Percentiles rank a stretch among this genome's conserved stretches.
These are phyloP conservation scores for Aspergillus aculeatus DNA, from an alignment of 2,329 filamentous ascomycete species.

Conservation along the genomic window DNA sequence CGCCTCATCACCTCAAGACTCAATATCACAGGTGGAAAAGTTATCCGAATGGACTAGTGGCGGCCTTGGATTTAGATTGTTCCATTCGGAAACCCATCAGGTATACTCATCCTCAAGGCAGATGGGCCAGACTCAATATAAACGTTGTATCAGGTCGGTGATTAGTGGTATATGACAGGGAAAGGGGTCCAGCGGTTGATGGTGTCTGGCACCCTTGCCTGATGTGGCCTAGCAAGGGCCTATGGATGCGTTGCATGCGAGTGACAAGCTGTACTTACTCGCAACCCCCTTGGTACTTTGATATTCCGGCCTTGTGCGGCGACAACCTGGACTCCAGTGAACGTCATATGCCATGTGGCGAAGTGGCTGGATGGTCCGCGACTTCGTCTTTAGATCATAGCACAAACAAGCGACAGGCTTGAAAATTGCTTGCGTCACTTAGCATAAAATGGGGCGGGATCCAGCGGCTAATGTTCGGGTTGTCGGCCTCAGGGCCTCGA, in stretches of 20 bases:
- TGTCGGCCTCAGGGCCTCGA: too few relatives aligned
- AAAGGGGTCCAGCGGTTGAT: not conserved
- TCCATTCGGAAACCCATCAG: not conserved
- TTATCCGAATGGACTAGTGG: conserved; percentile 3
- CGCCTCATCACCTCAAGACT: not conserved
- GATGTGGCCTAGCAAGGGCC: not conserved
- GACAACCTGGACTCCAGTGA: not conserved
- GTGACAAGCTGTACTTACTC: too few relatives aligned
- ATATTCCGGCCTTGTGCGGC: not conserved
- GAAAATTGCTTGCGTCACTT: not conserved
- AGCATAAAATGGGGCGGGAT: not conserved
- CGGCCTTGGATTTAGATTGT: not conserved
- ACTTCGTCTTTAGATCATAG: not conserved
- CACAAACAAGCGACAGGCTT: not conserved
- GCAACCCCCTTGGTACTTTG: not conserved
- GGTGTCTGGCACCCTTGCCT: not conserved
- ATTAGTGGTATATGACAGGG: not conserved
- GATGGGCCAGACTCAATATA: not conserved
- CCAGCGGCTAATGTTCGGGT: not conserved
- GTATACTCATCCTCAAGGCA: not conserved
- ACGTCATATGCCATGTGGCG: not conserved
- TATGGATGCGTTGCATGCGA: too few relatives aligned
- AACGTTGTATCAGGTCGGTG: not conserved
- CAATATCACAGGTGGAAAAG: conserved; percentile 12
- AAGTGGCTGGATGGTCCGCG: not conserved